phyloP scores from a whole-genome alignment of 2,329 filamentous ascomycete genomes.

The Phyllosticta citriasiana region DNA sequence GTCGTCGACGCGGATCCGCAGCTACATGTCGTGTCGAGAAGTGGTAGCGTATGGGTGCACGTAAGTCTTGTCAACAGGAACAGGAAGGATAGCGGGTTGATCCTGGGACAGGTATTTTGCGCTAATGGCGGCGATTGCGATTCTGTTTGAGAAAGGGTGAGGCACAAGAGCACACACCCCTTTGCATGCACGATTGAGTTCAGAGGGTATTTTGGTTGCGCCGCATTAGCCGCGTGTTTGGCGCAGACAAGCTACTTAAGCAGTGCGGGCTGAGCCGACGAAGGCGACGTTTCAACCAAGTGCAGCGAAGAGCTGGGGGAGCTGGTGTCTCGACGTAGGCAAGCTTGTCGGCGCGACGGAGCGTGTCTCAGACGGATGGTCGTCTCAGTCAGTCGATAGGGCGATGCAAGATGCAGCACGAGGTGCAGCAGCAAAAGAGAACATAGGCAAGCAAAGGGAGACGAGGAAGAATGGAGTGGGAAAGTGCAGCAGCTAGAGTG shows the following conservation, averaged over 20 bases:
- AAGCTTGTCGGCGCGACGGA: neutral
- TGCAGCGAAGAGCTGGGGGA: too few relatives aligned
- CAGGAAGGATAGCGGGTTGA: neutral
- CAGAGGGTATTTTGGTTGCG: neutral
- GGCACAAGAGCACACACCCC: neutral
- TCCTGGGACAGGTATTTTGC: constrained; percentile 27
- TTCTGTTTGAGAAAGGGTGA: constrained; percentile 14
- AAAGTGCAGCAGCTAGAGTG: neutral
- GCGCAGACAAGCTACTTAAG: neutral
- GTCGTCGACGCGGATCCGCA: constrained; percentile 22
- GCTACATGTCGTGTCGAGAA: constrained; percentile 28
- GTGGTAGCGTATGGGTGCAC: constrained; percentile 29
- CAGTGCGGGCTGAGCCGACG: neutral
- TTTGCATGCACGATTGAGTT: neutral
- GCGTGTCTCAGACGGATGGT: neutral
- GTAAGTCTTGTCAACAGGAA: constrained; percentile 24
- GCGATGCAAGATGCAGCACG: neutral
- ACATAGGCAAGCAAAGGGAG: neutral
- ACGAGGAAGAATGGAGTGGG: neutral
- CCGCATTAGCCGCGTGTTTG: constrained; percentile 3
- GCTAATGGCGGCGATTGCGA: constrained; percentile 31
- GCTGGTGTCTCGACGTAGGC: too few relatives aligned
- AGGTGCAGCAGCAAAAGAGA: neutral
- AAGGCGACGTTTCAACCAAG: neutral
- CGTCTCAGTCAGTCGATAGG: too few relatives aligned